Percentiles rank a stretch among this genome's conserved stretches.
Evolutionary conservation across 1,284 basidiomycete genomes (phyloP).

Genomic region (Erythrobasidium hasegawianum): DNA sequence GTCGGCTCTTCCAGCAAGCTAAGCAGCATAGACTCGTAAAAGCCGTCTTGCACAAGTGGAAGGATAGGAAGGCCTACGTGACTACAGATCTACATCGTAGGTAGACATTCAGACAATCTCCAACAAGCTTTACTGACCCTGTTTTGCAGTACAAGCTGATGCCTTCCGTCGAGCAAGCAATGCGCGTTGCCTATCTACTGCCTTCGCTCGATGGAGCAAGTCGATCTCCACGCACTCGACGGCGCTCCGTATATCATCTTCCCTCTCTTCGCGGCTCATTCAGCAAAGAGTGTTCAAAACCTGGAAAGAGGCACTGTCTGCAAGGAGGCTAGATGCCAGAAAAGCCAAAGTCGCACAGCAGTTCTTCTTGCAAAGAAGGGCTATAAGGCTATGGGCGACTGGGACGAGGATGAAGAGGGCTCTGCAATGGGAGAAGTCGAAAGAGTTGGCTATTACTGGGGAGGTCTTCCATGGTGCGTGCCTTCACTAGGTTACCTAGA

Average conservation of each 20-base stretch:
- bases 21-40: background rate
- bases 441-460: background rate
- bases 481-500: background rate
- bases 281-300: constrained; percentile 8
- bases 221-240: background rate
- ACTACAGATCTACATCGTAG: background rate
- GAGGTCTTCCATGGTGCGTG: background rate
- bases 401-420: constrained; percentile 14
- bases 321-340: background rate
- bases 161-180: background rate
- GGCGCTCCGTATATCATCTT: constrained; percentile 10
- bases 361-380: constrained; percentile 30
- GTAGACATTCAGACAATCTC: too few relatives aligned
- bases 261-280: constrained; percentile 3
- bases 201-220: background rate
- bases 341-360: constrained; percentile 31
- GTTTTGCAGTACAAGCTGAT: background rate
- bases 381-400: background rate
- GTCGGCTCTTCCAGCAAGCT: constrained; percentile 11
- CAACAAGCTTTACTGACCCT: too few relatives aligned
- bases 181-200: background rate
- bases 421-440: constrained; percentile 5
- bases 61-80: background rate
- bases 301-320: constrained; percentile 14
- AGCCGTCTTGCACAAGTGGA: constrained; percentile 4